Conservation (phyloP, 2,329 filamentous ascomycete species). For the Phyllosticta paracitricarpa region DNA sequence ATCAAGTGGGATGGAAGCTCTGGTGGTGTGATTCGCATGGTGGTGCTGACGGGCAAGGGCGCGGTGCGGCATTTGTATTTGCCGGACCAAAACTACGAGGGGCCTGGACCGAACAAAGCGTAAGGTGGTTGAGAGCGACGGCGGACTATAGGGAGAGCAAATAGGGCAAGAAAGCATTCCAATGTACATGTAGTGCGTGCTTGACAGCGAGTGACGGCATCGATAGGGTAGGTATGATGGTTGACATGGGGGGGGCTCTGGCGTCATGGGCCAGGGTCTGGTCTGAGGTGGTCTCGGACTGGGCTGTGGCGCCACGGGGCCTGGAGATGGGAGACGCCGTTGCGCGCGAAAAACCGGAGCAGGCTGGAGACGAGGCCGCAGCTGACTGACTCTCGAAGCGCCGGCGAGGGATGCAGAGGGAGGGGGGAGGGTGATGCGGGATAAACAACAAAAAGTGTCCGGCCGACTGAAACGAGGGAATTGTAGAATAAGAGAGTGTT, state of each 20-base stretch:
- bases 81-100: constrained; percentile 73
- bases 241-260: neutral
- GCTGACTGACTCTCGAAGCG: neutral
- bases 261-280: neutral
- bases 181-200: neutral
- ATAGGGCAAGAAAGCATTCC: neutral
- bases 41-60: constrained; percentile 82
- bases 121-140: neutral
- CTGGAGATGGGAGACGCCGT: neutral
- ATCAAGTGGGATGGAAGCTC: constrained; percentile 99
- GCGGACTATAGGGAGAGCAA: neutral
- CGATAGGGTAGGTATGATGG: neutral
- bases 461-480: too few relatives aligned
- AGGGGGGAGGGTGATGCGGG: neutral
- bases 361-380: neutral
- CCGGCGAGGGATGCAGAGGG: neutral
- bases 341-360: neutral
- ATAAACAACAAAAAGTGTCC: neutral
- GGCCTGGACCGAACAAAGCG: constrained; percentile 40
- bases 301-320: neutral
- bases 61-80: constrained; percentile 91
- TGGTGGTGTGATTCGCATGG: constrained; percentile 95
- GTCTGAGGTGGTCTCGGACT: neutral
- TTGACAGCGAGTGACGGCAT: neutral
- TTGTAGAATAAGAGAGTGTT: neutral